Evolutionary conservation across 208 protist genomes (phyloP), one percentile per base, ranked within the genome.

Genomic region (Crithidia sp.): DNA sequence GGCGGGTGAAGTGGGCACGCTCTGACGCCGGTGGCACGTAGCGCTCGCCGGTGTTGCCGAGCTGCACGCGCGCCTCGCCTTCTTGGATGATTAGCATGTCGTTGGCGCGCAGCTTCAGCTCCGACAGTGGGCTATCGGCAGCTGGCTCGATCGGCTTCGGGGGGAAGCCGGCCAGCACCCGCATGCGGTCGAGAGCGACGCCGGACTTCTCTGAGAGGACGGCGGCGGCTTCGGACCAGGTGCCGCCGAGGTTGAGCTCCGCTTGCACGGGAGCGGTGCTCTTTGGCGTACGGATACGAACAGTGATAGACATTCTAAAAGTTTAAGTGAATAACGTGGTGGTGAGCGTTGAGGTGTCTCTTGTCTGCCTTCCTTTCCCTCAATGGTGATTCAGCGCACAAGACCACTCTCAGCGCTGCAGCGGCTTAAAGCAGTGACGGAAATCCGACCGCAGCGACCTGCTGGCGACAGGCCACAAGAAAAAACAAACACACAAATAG

Each of bases 11-110:
- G 81, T 93, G 88, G 17, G 86, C 89, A 39, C 67, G 77, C 52
- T 96, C 87, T 7, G 80, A 75, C 0, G 84, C 77, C 14, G 92
- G 91, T 2, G 88, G 92, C n/a, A 97, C 80, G 70, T 97, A 97
- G 36, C 81, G 81, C 47, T 89, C 81, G 3, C 79, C 86, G 1
- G 64, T 92, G 36, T 86, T 78, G 8, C 84, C 89, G 37, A 83
- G 61, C 43, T 77, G 64, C 55, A 95, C 94, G 0, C 49, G 72
- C 6, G 84, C 89, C 71, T 91, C 85, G 10, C 92, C 92, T n/a
- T 90, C 84, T 68, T 97, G 90, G 19, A 96, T 63, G 67, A 89
- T 94, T 36, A 98, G 74, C 59, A 81, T 86, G 47, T 95, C 91
- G 56, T 90, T 87, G 9, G 63, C 19, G 6, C 83, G 75, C 7